A percentile compares a stretch with the other conserved stretches of the same genome.
phyloP scores from a whole-genome alignment of 352 stramenopile genomes.

The Elongisporangium prolatum region DNA sequence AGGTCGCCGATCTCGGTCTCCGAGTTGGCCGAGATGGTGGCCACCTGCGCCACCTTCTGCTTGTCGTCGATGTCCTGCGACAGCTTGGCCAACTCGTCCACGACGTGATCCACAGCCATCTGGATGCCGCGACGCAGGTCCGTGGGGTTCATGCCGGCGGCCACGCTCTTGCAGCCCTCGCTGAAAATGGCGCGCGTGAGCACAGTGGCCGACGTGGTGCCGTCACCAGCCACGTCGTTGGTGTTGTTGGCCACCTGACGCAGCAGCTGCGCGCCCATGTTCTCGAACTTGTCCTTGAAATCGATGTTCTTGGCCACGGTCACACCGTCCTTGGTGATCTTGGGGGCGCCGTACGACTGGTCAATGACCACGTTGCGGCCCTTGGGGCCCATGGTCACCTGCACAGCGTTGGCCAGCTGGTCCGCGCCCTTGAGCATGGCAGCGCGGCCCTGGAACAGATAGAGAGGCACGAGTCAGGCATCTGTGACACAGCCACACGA shows the following conservation, averaged over 20 bases:
- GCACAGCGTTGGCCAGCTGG: conserved; percentile 98
- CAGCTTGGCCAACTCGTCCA: conserved; percentile 94
- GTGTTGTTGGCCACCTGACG: conserved; percentile 95
- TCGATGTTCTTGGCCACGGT: conserved; percentile 73
- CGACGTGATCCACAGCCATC: conserved; percentile 95
- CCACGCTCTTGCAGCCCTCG: conserved; percentile 98
- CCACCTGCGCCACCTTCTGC: conserved; percentile 99
- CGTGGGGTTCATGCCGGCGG: conserved; percentile 99
- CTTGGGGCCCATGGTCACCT: conserved; percentile 99
- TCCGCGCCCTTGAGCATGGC: conserved; percentile 99
- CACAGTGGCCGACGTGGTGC: conserved; percentile 99
- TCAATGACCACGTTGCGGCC: conserved; percentile 99
- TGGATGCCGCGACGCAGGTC: conserved; percentile 98
- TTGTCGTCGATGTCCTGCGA: conserved; percentile 97
- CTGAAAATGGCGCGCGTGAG: conserved; percentile 98
- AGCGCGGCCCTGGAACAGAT: conserved; percentile 81
- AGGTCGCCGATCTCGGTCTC: conserved; percentile 97
- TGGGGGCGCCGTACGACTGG: conserved; percentile 87
- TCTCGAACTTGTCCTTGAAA: conserved; percentile 82
- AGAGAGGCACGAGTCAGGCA: neutral
- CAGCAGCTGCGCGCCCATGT: conserved; percentile 69
- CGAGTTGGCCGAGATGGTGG: conserved; percentile 99
- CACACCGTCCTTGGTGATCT: conserved; percentile 81
- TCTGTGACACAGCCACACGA: neutral
- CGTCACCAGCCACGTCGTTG: conserved; percentile 99